Percentiles rank a stretch among this genome's conserved stretches.
These are phyloP conservation scores for Chenopodium formosanum DNA, from an alignment of 148 eudicot species.

Conservation along the genomic window DNA sequence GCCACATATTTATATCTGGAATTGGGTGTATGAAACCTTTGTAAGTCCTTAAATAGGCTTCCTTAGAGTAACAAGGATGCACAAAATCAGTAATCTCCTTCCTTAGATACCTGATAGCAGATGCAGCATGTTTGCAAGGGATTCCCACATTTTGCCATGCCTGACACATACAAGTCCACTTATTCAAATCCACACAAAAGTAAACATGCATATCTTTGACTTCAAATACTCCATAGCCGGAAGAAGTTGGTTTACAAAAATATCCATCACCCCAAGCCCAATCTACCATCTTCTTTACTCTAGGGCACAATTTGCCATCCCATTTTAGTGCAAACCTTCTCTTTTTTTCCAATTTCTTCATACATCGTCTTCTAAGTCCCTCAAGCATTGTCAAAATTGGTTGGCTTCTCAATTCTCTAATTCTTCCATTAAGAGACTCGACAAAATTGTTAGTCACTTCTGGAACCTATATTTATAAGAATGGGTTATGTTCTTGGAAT, in stretches of 20 bases:
- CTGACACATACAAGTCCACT: background rate
- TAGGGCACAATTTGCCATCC: background rate
- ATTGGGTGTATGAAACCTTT: background rate
- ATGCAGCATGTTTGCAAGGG: background rate
- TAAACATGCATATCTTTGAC: background rate
- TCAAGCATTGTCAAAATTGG: constrained; percentile 10
- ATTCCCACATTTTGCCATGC: constrained; percentile 3
- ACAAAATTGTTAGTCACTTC: constrained; percentile 13
- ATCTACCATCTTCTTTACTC: background rate
- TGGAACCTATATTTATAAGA: no score
- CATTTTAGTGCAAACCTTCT: background rate
- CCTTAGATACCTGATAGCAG: background rate
- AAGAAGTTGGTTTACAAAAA: background rate
- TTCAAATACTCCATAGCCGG: background rate
- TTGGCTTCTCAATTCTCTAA: constrained; percentile 1
- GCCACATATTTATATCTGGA: background rate
- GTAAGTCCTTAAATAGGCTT: background rate
- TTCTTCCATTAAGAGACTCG: constrained; percentile 10
- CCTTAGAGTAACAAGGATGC: background rate
- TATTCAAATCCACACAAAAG: background rate
- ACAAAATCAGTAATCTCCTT: background rate
- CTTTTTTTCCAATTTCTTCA: constrained; percentile 5
- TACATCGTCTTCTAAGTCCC: background rate
- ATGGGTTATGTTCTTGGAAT: no score
- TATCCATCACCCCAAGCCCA: constrained; percentile 4